phyloP scores from a whole-genome alignment of 73 alveolate species.

The Tetrahymena malaccensis region DNA sequence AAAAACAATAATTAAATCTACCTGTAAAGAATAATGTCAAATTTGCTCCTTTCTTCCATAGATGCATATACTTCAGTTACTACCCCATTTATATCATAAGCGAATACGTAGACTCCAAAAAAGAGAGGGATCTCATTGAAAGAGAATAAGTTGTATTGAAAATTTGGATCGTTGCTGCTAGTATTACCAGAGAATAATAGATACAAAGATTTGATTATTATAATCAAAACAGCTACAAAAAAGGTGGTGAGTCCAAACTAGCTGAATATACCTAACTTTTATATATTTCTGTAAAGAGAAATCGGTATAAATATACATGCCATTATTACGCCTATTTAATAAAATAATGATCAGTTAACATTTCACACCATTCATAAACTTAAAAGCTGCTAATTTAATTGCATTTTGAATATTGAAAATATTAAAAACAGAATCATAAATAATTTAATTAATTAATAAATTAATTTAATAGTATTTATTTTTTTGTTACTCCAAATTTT shows the following conservation, averaged over 20 bases:
- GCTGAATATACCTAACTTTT: neutral
- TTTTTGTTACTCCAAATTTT: neutral
- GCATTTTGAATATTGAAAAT: no score
- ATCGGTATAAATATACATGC: neutral
- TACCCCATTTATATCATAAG: neutral
- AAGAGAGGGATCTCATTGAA: neutral
- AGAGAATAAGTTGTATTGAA: neutral
- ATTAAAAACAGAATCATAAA: neutral
- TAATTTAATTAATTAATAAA: no score
- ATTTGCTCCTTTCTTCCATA: neutral
- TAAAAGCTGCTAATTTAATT: neutral
- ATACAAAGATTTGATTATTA: neutral
- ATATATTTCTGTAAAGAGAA: neutral
- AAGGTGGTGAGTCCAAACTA: neutral
- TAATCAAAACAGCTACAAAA: neutral
- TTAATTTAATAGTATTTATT: no score
- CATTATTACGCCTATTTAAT: neutral
- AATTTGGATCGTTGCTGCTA: neutral
- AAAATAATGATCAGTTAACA: neutral
- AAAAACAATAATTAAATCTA: neutral
- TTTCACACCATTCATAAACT: neutral
- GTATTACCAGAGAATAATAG: neutral
- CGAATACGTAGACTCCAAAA: neutral
- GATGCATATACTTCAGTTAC: neutral
- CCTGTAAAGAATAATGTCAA: neutral